Evolutionary conservation across 2,329 filamentous ascomycete genomes (phyloP), one percentile per base, ranked within the genome.

Genomic region (Sporothrix euskadiensis): DNA sequence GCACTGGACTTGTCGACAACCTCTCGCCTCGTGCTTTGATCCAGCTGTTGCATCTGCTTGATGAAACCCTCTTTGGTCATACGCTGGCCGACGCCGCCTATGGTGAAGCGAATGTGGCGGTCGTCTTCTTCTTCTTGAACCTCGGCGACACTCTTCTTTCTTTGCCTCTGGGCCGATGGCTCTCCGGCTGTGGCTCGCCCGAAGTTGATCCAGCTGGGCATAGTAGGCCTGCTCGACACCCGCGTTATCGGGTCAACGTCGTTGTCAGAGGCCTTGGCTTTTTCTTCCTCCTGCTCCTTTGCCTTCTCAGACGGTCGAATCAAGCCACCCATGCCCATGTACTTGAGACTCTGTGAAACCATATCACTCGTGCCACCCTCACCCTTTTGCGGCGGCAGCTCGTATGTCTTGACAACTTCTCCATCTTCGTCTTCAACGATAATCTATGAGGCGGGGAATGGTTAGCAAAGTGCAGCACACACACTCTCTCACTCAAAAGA

Each of bases 351-450:
- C 32, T 84, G 81, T 22, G 82, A 81, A 41, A 87, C 78, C 22
- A 82, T 75, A 59, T 81, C 82, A 7, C 41, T 66, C 4, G 69
- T 30, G 22, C 77, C 80, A 22, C 81, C 80, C 14, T 84, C 83
- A 0, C 77, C 75, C 75, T 86, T 88, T 35, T 88, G 81, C 0
- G 86, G 83, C 0, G 91, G 90, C 39, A 95, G 87, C 76, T 94
- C 90, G 79, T 94, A 94, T 73, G 92, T 90, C 83, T 94, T 94
- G 80, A 97, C 88, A 44, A 97, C 93, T 80, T 97, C 93, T 59
- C 93, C 93, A 77, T 94, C 77, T 80, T 92, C 91, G 75, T 97
- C 92, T 82, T 97, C 93, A 19, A 97, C 92, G 79, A 97, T 95
- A 76, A 97, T 93, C 84, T 71, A 14, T 5, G 47, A 35, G 66